Evolutionary conservation across 169 alveolate genomes (phyloP).

Genomic region (Plasmodium inui): DNA sequence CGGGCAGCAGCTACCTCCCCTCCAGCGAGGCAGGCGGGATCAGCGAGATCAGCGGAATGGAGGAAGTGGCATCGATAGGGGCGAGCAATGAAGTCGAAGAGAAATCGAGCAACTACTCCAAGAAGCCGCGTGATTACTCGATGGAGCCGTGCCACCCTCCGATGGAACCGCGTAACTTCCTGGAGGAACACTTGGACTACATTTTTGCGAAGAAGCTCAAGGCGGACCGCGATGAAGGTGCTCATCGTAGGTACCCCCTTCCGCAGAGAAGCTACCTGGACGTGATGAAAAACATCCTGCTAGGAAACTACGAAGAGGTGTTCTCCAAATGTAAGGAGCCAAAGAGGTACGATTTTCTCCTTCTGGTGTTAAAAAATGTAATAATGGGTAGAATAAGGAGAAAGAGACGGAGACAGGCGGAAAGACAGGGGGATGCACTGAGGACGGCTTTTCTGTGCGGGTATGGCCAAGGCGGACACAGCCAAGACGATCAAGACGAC

Average conservation of each 20-base stretch:
- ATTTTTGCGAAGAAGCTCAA: background rate
- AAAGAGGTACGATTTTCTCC: background rate
- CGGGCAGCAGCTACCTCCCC: background rate
- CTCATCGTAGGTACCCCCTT: background rate
- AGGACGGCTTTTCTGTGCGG: background rate
- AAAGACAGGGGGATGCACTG: background rate
- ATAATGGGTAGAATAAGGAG: background rate
- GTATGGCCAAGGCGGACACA: background rate
- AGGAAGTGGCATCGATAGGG: background rate
- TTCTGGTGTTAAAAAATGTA: background rate
- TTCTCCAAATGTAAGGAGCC: background rate
- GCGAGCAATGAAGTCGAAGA: background rate
- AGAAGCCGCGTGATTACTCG: background rate
- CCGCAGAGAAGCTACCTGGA: background rate
- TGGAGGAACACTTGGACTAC: conserved; percentile 3
- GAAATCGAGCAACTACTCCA: background rate
- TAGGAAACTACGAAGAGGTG: conserved; percentile 12
- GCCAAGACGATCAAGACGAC: background rate
- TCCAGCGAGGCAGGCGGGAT: background rate
- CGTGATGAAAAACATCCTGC: conserved; percentile 23
- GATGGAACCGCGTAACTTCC: background rate
- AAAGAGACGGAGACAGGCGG: background rate
- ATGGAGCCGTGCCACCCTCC: background rate
- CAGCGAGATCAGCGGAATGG: background rate
- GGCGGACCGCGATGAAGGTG: background rate